These are phyloP conservation scores for Magnolia kwangsiensis DNA, from an alignment of 164 flowering plant species.

Conservation along the genomic window DNA sequence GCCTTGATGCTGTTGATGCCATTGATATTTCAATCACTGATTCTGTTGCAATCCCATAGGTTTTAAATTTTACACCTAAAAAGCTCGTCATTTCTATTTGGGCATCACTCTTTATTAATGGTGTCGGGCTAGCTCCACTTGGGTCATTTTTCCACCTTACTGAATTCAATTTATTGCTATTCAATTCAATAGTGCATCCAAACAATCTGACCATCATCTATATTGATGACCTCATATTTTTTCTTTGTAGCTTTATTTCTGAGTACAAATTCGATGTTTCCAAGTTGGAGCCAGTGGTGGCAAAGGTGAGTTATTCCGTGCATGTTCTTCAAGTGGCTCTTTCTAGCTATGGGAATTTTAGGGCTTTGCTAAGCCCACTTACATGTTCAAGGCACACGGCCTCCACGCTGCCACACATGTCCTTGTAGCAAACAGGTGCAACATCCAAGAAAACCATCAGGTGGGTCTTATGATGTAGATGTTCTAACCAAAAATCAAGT, in stretches of 20 bases:
- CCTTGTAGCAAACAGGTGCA: no score
- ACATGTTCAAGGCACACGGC: no score
- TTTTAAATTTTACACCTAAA: neutral
- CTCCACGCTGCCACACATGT: no score
- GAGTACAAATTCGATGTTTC: constrained; percentile 87
- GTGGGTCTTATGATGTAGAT: no score
- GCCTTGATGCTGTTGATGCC: no score
- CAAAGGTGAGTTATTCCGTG: constrained; percentile 57
- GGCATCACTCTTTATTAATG: neutral
- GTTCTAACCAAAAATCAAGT: no score
- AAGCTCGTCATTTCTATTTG: neutral
- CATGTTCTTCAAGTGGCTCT: neutral
- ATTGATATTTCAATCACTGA: no score
- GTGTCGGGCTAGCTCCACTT: neutral
- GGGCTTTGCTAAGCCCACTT: no score
- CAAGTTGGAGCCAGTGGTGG: constrained; percentile 93
- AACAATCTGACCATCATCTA: neutral
- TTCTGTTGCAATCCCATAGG: no score
- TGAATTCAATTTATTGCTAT: no score
- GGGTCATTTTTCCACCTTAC: neutral
- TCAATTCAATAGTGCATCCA: neutral
- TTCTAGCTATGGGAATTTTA: neutral
- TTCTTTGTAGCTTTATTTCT: constrained; percentile 6
- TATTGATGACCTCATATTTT: neutral
- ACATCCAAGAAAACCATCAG: no score